Percentiles rank a stretch among this genome's conserved stretches.
Evolutionary conservation across 2,329 filamentous ascomycete genomes (phyloP).

Genomic region (Alternaria triticina): DNA sequence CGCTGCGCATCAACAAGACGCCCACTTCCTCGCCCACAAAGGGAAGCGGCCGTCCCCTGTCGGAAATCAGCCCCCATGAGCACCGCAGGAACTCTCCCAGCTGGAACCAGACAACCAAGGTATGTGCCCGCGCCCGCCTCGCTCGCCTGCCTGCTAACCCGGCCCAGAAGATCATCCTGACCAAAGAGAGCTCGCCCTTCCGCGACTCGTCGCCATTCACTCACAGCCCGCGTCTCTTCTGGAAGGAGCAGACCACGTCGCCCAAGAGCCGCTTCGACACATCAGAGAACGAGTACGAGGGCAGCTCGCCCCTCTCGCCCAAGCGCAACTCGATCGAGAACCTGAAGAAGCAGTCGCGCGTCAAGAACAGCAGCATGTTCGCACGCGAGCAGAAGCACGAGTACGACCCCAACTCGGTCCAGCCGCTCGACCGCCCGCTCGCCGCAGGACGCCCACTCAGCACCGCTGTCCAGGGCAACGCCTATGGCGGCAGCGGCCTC

Average conservation of each 20-base stretch:
- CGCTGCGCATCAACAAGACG: conserved; percentile 79
- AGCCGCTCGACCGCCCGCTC: conserved; percentile 81
- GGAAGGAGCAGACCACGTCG: conserved; percentile 76
- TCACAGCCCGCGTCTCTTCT: conserved; percentile 85
- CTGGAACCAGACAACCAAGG: conserved; percentile 78
- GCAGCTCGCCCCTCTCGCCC: conserved; percentile 69
- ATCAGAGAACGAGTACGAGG: conserved; percentile 69
- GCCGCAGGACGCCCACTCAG: conserved; percentile 65
- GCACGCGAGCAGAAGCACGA: conserved; percentile 90
- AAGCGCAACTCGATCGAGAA: conserved; percentile 92
- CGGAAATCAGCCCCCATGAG: conserved; percentile 86
- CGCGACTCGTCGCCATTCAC: conserved; percentile 75
- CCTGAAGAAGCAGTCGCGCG: conserved; percentile 89
- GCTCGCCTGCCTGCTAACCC: conserved; percentile 27
- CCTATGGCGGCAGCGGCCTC: conserved; percentile 66
- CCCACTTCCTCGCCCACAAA: conserved; percentile 69
- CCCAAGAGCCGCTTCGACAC: conserved; percentile 63
- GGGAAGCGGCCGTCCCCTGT: conserved; percentile 69
- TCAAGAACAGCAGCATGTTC: conserved; percentile 98
- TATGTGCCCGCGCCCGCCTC: conserved; percentile 47
- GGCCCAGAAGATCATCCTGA: conserved; percentile 69
- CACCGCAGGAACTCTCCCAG: conserved; percentile 90
- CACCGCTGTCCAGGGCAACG: conserved; percentile 71
- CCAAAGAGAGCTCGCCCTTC: conserved; percentile 80
- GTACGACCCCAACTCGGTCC: conserved; percentile 82